Conservation (phyloP, 768 basidiomycete species). For the Lepiota brunneoincarnata region DNA sequence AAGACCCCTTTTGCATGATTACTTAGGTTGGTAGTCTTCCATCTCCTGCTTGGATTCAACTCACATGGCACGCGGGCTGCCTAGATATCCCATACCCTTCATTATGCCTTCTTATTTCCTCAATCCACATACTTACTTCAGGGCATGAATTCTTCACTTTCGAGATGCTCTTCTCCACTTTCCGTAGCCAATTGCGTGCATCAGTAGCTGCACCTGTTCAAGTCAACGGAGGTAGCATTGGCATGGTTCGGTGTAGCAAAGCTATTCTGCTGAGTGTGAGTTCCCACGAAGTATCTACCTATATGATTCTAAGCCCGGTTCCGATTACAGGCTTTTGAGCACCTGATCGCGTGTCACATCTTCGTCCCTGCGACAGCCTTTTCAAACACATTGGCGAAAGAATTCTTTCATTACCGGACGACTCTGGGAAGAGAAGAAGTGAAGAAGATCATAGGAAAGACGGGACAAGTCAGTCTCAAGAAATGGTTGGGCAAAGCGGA, state of each 20-base stretch:
- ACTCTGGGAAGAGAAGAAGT: conserved; percentile 61
- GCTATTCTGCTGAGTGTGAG: conserved; percentile 66
- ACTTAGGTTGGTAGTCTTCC: conserved; percentile 44
- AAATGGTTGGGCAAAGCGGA: conserved; percentile 73
- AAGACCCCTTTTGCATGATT: conserved; percentile 48
- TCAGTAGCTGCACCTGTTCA: conserved; percentile 75
- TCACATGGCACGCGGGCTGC: not conserved
- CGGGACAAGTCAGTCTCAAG: conserved; percentile 67
- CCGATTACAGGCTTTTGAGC: conserved; percentile 68
- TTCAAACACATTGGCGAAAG: conserved; percentile 50
- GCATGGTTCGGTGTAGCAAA: conserved; percentile 67
- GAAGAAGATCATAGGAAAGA: conserved; percentile 61
- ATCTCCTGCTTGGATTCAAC: not conserved
- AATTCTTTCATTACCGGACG: conserved; percentile 77
- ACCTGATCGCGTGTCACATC: conserved; percentile 52
- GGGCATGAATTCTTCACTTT: conserved; percentile 86
- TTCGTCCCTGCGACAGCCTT: conserved; percentile 52
- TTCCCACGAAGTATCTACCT: conserved; percentile 12
- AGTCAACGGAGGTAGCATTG: conserved; percentile 69
- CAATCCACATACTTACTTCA: conserved; percentile 69
- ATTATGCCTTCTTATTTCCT: conserved; percentile 83
- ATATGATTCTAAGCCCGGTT: conserved; percentile 1
- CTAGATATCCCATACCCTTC: conserved; percentile 75
- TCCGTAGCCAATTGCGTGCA: conserved; percentile 70
- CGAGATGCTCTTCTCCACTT: conserved; percentile 83